These are phyloP conservation scores for Metarhizium sp. DNA, from an alignment of 2,329 filamentous ascomycete species.

Conservation along the genomic window DNA sequence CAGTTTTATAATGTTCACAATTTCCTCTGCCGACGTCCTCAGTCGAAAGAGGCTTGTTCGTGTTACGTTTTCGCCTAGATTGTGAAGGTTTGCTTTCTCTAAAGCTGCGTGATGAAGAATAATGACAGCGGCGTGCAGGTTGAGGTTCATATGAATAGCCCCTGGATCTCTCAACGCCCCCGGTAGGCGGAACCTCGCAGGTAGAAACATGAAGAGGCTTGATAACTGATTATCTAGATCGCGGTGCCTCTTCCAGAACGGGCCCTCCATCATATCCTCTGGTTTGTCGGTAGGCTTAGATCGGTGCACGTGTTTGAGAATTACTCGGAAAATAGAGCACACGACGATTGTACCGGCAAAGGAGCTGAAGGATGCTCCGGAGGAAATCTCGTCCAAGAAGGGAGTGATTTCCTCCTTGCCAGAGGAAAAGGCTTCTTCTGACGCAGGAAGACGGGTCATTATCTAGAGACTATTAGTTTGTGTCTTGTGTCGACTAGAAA, in stretches of 20 bases:
- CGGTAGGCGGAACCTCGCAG: constrained; percentile 64
- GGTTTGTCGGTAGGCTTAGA: constrained; percentile 61
- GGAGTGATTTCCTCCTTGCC: constrained; percentile 54
- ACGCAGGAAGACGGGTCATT: constrained; percentile 68
- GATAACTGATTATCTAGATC: constrained; percentile 72
- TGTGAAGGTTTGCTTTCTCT: constrained; percentile 68
- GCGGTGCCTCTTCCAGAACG: constrained; percentile 81
- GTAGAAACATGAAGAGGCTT: constrained; percentile 69
- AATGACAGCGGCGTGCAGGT: constrained; percentile 78
- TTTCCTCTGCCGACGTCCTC: constrained; percentile 72
- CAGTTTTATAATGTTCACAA: constrained; percentile 73
- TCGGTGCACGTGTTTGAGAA: constrained; percentile 72
- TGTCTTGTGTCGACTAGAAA: not conserved
- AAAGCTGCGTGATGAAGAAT: constrained; percentile 84
- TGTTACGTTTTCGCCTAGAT: constrained; percentile 54
- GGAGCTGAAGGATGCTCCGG: constrained; percentile 53
- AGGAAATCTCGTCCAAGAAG: constrained; percentile 55
- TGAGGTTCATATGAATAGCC: constrained; percentile 77
- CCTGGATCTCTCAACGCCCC: constrained; percentile 58
- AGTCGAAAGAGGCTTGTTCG: constrained; percentile 65
- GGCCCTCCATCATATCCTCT: constrained; percentile 62
- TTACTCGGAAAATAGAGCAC: constrained; percentile 70
- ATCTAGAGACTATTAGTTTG: constrained; percentile 35
- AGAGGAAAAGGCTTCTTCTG: constrained; percentile 65
- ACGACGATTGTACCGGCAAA: constrained; percentile 67